Evolutionary conservation across 2,329 filamentous ascomycete species (phyloP).

Genomic region (Alternaria sp.): DNA sequence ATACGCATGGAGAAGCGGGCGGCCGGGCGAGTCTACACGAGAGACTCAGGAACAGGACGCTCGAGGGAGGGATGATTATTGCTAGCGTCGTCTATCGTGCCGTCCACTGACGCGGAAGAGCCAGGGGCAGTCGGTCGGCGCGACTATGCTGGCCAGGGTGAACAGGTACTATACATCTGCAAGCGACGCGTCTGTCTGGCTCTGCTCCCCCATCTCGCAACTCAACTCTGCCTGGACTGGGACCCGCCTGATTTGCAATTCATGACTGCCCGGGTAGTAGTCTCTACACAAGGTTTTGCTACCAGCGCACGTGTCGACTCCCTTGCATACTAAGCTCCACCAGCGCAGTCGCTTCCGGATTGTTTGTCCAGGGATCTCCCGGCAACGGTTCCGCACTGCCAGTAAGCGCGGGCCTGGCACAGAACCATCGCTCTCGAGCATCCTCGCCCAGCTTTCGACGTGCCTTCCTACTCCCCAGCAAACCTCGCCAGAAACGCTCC

Average conservation of each 20-base stretch:
- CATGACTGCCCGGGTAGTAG: neutral
- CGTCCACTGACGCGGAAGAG: conserved; percentile 5
- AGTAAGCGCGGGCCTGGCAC: conserved; percentile 18
- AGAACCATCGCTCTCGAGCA: conserved; percentile 23
- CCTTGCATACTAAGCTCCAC: conserved; percentile 17
- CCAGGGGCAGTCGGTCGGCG: conserved; percentile 2
- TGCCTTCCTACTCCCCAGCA: conserved; percentile 11
- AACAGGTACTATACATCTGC: neutral
- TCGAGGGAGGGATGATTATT: conserved; percentile 6
- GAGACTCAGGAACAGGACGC: conserved; percentile 2
- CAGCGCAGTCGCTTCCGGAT: conserved; percentile 16
- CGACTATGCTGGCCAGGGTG: conserved; percentile 4
- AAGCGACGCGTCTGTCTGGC: conserved; percentile 5
- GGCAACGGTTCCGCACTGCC: conserved; percentile 28
- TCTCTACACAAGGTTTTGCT: neutral
- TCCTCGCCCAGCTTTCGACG: conserved; percentile 6
- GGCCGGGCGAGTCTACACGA: neutral
- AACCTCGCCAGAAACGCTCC: conserved; percentile 1
- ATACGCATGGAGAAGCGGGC: neutral
- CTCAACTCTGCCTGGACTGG: neutral
- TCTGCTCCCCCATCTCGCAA: neutral
- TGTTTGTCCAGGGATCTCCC: conserved; percentile 27
- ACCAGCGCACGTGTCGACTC: conserved; percentile 4
- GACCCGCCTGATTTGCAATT: neutral
- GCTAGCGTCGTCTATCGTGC: conserved; percentile 9